phyloP scores from a whole-genome alignment of 305 asterid species.

The Fraxinus greggii region DNA sequence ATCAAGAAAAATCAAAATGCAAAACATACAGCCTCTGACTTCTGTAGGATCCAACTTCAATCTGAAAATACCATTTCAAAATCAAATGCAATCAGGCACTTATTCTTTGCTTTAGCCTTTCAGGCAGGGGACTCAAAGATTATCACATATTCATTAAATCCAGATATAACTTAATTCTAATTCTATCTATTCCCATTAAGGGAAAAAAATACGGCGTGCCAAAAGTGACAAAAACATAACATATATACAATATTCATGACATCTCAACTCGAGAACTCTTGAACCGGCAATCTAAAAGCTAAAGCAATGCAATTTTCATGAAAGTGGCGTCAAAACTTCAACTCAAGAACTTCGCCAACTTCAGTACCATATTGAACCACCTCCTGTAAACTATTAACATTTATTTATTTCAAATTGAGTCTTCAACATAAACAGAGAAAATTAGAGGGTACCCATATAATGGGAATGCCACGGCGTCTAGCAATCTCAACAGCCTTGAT shows the following conservation, averaged over 20 bases:
- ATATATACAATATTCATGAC: too few relatives aligned
- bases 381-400: neutral
- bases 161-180: neutral
- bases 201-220: neutral
- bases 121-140: neutral
- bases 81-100: neutral
- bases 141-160: neutral
- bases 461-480: slow-evolving; percentile 60
- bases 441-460: slow-evolving; percentile 63
- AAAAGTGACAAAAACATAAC: neutral
- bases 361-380: neutral
- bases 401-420: neutral
- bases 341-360: neutral
- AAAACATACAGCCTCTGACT: neutral
- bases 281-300: neutral
- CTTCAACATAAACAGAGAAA: neutral
- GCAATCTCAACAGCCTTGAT: slow-evolving; percentile 66
- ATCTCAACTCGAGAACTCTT: neutral
- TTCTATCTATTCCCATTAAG: neutral
- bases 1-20: slow-evolving; percentile 1
- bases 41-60: neutral
- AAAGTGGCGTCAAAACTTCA: neutral
- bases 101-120: neutral
- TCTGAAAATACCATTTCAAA: neutral
- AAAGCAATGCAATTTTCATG: neutral